Percentiles rank a stretch among this genome's conserved stretches.
phyloP scores from a whole-genome alignment of 345 rosid genomes.

The Ceriops decandra region DNA sequence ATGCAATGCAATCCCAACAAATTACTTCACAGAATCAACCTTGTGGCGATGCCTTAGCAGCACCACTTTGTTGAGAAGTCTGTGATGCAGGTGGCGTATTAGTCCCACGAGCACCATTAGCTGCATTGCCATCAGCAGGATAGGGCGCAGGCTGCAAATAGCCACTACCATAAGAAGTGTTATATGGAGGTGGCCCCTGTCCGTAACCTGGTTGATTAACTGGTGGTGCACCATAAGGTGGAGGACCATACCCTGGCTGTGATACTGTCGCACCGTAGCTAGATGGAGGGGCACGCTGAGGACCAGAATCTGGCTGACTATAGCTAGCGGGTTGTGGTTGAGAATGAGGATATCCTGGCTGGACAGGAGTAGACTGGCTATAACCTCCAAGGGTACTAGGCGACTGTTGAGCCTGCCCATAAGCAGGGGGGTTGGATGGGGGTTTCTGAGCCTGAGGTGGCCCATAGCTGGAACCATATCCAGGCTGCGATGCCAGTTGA shows the following conservation, averaged over 20 bases:
- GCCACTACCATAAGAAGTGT: slow-evolving; percentile 44
- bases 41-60: slow-evolving; percentile 63
- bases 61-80: slow-evolving; percentile 54
- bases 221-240: slow-evolving; percentile 46
- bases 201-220: slow-evolving; percentile 55
- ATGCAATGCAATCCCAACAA: no score
- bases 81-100: slow-evolving; percentile 46
- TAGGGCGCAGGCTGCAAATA: slow-evolving; percentile 49
- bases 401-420: slow-evolving; percentile 84
- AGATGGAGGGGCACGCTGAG: slow-evolving; percentile 37
- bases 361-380: slow-evolving; percentile 46
- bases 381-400: slow-evolving; percentile 72
- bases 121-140: slow-evolving; percentile 50
- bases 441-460: slow-evolving; percentile 66
- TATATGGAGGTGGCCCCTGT: slow-evolving; percentile 57
- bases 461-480: slow-evolving; percentile 72
- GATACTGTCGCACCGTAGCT: slow-evolving; percentile 37
- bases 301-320: slow-evolving; percentile 52
- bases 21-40: slow-evolving; percentile 24
- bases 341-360: slow-evolving; percentile 70
- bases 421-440: slow-evolving; percentile 48
- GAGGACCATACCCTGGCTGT: slow-evolving; percentile 49
- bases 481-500: slow-evolving; percentile 55
- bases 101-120: slow-evolving; percentile 22
- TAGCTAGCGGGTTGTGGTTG: slow-evolving; percentile 82